These are phyloP conservation scores for Ophiostoma piceae DNA, from an alignment of 2,329 filamentous ascomycete genomes.

Conservation along the genomic window DNA sequence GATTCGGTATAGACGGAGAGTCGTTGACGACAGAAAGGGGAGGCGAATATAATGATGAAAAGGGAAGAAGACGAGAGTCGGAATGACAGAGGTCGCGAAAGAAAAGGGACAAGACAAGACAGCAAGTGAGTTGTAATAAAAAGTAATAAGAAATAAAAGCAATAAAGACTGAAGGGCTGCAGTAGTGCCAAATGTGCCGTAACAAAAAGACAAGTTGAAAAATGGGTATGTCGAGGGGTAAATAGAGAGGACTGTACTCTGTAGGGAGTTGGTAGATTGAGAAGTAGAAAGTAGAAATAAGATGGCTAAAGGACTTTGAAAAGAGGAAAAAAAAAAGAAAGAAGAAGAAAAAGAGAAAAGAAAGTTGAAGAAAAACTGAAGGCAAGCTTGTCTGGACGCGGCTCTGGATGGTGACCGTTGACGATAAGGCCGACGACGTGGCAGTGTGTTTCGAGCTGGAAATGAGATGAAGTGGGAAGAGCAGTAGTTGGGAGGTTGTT, in stretches of 20 bases:
- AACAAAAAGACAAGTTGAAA: slow-evolving; percentile 14
- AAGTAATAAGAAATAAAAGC: slow-evolving; percentile 11
- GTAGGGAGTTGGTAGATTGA: neutral
- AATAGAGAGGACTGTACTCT: neutral
- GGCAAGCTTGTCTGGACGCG: neutral
- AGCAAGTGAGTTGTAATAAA: neutral
- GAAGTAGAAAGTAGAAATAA: neutral
- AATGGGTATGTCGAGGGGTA: slow-evolving; percentile 2
- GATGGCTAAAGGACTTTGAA: neutral
- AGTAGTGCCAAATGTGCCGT: slow-evolving; percentile 18
- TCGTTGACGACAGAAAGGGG: neutral
- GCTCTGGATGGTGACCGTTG: neutral
- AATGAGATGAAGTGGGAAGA: neutral
- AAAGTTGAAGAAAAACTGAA: neutral
- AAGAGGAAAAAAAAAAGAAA: neutral
- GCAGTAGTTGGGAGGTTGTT: too few relatives aligned
- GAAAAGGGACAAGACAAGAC: slow-evolving; percentile 3
- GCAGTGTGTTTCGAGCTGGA: neutral
- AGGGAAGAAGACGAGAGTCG: neutral
- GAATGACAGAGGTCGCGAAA: neutral
- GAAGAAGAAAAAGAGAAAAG: neutral
- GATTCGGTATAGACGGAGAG: neutral
- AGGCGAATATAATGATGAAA: neutral
- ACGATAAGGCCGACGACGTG: slow-evolving; percentile 2
- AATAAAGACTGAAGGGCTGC: slow-evolving; percentile 14